phyloP scores from a whole-genome alignment of 2,329 filamentous ascomycete genomes.

The Paecilomyces variotii region DNA sequence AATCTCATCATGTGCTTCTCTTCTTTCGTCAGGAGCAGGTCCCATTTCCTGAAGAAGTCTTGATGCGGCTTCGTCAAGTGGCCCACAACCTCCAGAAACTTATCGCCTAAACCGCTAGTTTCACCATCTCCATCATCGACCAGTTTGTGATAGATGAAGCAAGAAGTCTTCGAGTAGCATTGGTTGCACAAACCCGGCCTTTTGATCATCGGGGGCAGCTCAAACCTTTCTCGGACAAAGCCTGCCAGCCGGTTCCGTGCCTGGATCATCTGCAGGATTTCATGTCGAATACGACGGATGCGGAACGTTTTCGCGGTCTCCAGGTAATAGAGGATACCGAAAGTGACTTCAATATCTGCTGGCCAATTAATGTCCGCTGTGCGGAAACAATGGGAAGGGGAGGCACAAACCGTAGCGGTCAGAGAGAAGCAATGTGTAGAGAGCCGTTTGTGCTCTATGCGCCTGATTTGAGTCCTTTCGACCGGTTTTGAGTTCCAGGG shows the following conservation, averaged over 20 bases:
- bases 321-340: conserved; percentile 90
- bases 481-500: conserved; percentile 93
- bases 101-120: conserved; percentile 68
- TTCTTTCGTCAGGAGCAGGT: conserved; percentile 84
- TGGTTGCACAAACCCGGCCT: conserved; percentile 72
- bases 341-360: conserved; percentile 77
- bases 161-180: conserved; percentile 85
- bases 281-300: conserved; percentile 75
- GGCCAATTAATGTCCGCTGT: background rate
- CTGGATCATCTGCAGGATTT: conserved; percentile 94
- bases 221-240: conserved; percentile 71
- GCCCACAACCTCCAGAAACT: conserved; percentile 72
- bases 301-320: conserved; percentile 80
- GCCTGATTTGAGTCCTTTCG: conserved; percentile 67
- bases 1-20: conserved; percentile 84
- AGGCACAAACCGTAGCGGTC: conserved; percentile 65
- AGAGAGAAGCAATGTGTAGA: conserved; percentile 87
- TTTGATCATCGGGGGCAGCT: conserved; percentile 79
- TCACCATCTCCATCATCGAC: conserved; percentile 76
- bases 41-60: conserved; percentile 91
- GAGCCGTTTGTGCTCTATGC: conserved; percentile 85
- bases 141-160: conserved; percentile 89
- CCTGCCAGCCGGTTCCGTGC: conserved; percentile 84
- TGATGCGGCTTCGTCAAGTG: conserved; percentile 68
- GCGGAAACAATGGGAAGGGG: conserved; percentile 8